Evolutionary conservation across 352 stramenopile species (phyloP).

Genomic region (Phytopythium ostracodes): DNA sequence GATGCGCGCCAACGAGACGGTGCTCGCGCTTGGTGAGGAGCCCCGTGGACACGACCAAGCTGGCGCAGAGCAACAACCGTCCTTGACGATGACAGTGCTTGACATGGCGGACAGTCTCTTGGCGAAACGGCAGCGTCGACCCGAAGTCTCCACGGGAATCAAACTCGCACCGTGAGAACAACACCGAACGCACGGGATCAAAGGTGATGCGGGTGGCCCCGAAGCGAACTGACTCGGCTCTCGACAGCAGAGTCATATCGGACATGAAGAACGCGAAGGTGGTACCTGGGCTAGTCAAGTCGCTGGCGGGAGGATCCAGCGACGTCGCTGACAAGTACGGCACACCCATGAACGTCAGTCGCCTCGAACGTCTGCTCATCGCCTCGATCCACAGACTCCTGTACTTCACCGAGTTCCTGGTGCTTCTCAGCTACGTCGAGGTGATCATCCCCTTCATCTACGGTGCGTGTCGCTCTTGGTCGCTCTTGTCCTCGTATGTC

Average conservation of each 20-base stretch:
- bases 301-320: neutral
- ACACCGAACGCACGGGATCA: neutral
- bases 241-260: neutral
- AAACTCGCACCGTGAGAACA: neutral
- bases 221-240: neutral
- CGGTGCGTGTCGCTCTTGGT: constrained; percentile 12
- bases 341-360: neutral
- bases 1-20: neutral
- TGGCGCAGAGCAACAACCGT: neutral
- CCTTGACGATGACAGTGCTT: neutral
- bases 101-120: neutral
- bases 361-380: constrained; percentile 9
- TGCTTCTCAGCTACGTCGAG: constrained; percentile 29
- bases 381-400: constrained; percentile 9
- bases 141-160: neutral
- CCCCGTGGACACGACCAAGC: neutral
- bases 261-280: neutral
- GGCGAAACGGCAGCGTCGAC: neutral
- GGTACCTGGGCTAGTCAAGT: neutral
- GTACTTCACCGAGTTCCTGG: constrained; percentile 24
- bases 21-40: neutral
- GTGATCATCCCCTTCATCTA: constrained; percentile 24
- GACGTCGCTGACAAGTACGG: neutral
- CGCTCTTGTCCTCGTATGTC: neutral
- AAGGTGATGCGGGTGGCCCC: neutral